Conservation (phyloP, 305 asterid genomes). For the Plantago rigida region DNA sequence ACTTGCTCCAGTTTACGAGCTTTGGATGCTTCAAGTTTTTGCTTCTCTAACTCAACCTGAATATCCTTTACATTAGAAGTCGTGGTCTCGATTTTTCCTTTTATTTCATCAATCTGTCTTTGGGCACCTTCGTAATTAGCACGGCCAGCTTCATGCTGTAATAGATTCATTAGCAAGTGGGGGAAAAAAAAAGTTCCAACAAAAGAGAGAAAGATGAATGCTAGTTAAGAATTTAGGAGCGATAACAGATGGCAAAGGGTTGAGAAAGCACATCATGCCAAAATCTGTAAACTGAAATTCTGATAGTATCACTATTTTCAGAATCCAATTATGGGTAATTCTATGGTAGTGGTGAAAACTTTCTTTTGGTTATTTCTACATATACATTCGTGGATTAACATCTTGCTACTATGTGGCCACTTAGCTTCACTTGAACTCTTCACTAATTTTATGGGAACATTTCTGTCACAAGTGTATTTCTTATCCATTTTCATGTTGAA, state of each 20-base stretch:
- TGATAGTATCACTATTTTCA: neutral
- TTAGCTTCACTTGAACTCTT: neutral
- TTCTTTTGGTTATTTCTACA: neutral
- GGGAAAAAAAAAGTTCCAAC: neutral
- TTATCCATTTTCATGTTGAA: neutral
- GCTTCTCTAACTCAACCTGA: constrained; percentile 49
- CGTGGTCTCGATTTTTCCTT: constrained; percentile 45
- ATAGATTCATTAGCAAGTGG: constrained; percentile 1
- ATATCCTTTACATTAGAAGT: constrained; percentile 37
- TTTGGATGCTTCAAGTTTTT: constrained; percentile 48
- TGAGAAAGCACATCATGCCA: neutral
- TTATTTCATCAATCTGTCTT: constrained; percentile 56
- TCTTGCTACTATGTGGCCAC: neutral
- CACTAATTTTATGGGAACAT: neutral
- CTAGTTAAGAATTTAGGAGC: neutral
- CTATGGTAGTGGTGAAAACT: neutral
- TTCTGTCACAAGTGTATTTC: neutral
- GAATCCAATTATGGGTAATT: neutral
- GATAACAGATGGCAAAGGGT: neutral
- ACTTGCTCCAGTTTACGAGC: constrained; percentile 69
- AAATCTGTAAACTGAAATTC: neutral
- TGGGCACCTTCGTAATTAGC: constrained; percentile 80
- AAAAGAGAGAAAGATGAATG: neutral
- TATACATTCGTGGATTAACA: neutral
- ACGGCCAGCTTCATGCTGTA: constrained; percentile 74